Evolutionary conservation across 305 asterid species (phyloP).

Genomic region (Fraxinus baroniana): DNA sequence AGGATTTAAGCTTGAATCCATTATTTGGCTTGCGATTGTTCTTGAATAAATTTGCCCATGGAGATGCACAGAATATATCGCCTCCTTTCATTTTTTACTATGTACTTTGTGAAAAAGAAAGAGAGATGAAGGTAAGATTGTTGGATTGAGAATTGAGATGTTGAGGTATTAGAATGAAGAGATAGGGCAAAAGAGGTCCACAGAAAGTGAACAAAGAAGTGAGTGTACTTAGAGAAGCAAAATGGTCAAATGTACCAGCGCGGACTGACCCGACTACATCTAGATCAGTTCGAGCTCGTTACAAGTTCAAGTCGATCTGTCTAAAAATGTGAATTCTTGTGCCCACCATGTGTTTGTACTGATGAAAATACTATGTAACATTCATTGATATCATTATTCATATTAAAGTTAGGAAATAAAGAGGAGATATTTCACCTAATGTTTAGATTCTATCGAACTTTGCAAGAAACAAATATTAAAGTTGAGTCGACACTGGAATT

Average conservation of each 20-base stretch:
- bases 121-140: not conserved
- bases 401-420: too few species aligned
- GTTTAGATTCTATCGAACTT: too few species aligned
- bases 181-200: not conserved
- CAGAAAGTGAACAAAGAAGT: not conserved
- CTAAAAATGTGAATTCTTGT: too few species aligned
- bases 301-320: not conserved
- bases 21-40: too few species aligned
- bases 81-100: conserved; percentile 48
- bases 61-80: conserved; percentile 66
- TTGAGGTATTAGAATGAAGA: not conserved
- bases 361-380: too few species aligned
- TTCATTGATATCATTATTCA: too few species aligned
- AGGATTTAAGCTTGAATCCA: too few species aligned
- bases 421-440: too few species aligned
- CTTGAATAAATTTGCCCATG: too few species aligned
- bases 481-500: too few species aligned
- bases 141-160: not conserved
- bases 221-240: not conserved
- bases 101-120: not conserved
- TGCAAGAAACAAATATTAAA: too few species aligned
- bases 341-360: too few species aligned
- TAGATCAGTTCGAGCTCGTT: not conserved
- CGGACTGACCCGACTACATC: not conserved
- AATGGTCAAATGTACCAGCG: not conserved